Conservation (phyloP, 352 stramenopile species). For the Detonula confervacea region DNA sequence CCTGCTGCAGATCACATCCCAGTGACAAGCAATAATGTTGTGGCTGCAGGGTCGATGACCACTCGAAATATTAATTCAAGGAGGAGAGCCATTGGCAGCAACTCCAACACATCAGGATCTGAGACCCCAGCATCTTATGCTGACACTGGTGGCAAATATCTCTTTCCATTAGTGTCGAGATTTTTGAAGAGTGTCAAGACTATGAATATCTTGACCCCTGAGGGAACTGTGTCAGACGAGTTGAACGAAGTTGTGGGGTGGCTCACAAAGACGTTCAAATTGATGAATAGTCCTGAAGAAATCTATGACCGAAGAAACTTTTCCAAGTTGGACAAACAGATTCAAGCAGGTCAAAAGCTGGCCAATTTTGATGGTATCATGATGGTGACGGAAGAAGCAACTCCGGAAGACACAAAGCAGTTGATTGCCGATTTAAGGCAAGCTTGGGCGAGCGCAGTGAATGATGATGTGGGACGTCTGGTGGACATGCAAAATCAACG, state of each 20-base stretch:
- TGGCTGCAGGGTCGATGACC: conserved; percentile 28
- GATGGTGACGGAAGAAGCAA: conserved; percentile 40
- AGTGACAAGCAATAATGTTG: background rate
- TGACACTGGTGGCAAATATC: conserved; percentile 42
- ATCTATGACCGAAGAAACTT: conserved; percentile 74
- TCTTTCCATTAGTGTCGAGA: conserved; percentile 56
- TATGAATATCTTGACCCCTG: conserved; percentile 56
- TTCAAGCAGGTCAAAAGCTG: conserved; percentile 61
- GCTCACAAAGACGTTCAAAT: conserved; percentile 67
- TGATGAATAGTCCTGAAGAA: conserved; percentile 63
- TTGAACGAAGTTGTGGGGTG: conserved; percentile 68
- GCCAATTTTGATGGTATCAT: conserved; percentile 41
- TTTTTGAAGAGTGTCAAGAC: conserved; percentile 61
- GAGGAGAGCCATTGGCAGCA: background rate
- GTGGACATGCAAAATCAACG: conserved; percentile 59
- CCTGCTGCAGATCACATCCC: background rate
- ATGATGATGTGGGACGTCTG: conserved; percentile 66
- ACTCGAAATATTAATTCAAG: conserved; percentile 44
- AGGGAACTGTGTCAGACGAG: conserved; percentile 54
- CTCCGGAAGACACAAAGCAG: conserved; percentile 45
- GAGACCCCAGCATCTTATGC: conserved; percentile 34
- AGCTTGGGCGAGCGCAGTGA: conserved; percentile 61
- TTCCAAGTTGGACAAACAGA: conserved; percentile 70
- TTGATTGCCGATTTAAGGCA: conserved; percentile 50
- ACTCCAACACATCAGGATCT: conserved; percentile 25